These are phyloP conservation scores for sweet orange (Citrus sinensis) DNA, from an alignment of 345 rosid species.

Conservation along the genomic window DVS_A1.0 CM039165.1:21737501-21738000, in stretches of 20 bases:
- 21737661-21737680: constrained; percentile 31
- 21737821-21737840: neutral
- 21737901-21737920: neutral
- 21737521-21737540: neutral
- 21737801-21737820: neutral
- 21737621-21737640: constrained; percentile 43
- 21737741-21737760: constrained; percentile 65
- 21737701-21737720: constrained; percentile 96
- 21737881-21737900: neutral
- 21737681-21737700: constrained; percentile 66
- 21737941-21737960: neutral
- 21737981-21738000: constrained; percentile 44
- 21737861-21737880: neutral
- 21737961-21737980: constrained; percentile 51
- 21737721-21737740: constrained; percentile 83
- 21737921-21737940: neutral
- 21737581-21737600: neutral
- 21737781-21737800: constrained; percentile 5
- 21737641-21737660: constrained; percentile 38
- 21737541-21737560: neutral
- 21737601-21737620: constrained; percentile 2
- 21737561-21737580: neutral
- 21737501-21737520: constrained; percentile 21
- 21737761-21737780: neutral
- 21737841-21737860: neutral